Evolutionary conservation across 176 grass and related monocot genomes (phyloP).

Genomic region (Carex pumila): DNA sequence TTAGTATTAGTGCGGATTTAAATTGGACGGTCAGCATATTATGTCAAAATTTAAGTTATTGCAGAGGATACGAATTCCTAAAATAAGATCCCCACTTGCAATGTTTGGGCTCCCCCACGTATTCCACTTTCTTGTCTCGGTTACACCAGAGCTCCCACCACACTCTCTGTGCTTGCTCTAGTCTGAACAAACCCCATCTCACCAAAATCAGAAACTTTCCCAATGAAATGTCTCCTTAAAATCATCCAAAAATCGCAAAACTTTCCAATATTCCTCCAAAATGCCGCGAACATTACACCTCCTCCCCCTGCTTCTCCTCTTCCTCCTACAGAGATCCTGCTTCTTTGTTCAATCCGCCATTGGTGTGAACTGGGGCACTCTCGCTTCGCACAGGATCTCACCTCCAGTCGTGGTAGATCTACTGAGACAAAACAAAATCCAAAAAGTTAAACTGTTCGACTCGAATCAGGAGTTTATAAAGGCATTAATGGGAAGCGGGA

Average conservation of each 20-base stretch:
- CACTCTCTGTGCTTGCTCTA: neutral
- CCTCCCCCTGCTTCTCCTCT: conserved; percentile 3
- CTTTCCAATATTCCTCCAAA: conserved; percentile 3
- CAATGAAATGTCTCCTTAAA: conserved; percentile 5
- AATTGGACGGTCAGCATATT: too few species aligned
- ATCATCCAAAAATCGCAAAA: neutral
- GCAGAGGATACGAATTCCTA: too few species aligned
- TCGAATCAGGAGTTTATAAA: conserved; percentile 41
- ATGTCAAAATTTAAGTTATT: too few species aligned
- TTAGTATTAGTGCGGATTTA: too few species aligned
- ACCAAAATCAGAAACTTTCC: neutral
- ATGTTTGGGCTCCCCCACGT: neutral
- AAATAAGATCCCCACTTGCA: too few species aligned
- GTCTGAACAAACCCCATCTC: neutral
- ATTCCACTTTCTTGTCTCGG: neutral
- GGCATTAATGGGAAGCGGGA: conserved; percentile 64
- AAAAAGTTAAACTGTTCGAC: conserved; percentile 81
- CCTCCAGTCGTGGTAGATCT: conserved; percentile 62
- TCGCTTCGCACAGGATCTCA: conserved; percentile 56
- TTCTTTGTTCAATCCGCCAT: conserved; percentile 40
- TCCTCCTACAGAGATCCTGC: conserved; percentile 18
- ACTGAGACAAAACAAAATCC: conserved; percentile 55
- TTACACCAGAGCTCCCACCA: neutral
- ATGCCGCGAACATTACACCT: conserved; percentile 2
- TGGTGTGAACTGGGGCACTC: conserved; percentile 86